phyloP scores from a whole-genome alignment of 148 eudicot genomes.

The Cornus suecica region DNA sequence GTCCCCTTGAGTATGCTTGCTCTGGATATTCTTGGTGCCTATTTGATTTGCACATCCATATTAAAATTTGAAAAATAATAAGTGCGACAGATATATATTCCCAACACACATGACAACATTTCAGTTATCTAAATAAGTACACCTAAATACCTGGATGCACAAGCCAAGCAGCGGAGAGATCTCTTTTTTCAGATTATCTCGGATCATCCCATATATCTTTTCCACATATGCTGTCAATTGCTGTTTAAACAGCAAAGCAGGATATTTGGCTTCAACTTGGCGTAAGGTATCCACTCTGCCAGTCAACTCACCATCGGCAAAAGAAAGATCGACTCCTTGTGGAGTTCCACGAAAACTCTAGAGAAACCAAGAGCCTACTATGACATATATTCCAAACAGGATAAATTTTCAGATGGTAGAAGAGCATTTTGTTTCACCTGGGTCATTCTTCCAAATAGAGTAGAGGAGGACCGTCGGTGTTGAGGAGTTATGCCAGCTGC shows the following conservation, averaged over 20 bases:
- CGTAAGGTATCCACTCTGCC: conserved; percentile 46
- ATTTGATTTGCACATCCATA: conserved; percentile 17
- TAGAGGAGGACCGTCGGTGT: conserved; percentile 57
- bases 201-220: conserved; percentile 91
- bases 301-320: conserved; percentile 38
- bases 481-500: conserved; percentile 70
- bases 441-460: conserved; percentile 82
- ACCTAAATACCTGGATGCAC: conserved; percentile 77
- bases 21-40: conserved; percentile 85
- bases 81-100: neutral
- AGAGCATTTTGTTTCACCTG: conserved; percentile 33
- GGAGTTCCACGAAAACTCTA: conserved; percentile 91
- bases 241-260: conserved; percentile 88
- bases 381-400: neutral
- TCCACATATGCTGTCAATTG: conserved; percentile 90
- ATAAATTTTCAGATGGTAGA: neutral
- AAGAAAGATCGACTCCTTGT: conserved; percentile 54
- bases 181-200: conserved; percentile 83
- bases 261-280: conserved; percentile 86
- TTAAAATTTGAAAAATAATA: neutral
- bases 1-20: conserved; percentile 59
- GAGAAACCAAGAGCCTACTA: conserved; percentile 8
- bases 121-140: neutral
- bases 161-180: conserved; percentile 81
- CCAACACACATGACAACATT: neutral